Evolutionary conservation across 805 yeast species (phyloP).

Genomic region (Starmerella floris): DNA sequence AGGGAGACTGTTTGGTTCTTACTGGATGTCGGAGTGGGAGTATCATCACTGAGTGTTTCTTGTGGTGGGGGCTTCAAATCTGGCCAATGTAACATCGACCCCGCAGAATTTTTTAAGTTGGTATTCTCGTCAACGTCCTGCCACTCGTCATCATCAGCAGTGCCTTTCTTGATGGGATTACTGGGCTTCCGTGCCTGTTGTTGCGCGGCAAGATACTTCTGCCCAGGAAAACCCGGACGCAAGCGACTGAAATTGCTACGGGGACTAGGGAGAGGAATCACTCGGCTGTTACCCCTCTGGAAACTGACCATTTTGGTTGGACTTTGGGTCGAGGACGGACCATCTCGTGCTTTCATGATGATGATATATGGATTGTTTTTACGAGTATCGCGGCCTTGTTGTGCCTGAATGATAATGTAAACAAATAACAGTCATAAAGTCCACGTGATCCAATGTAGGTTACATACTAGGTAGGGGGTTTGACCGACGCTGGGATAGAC

Average conservation of each 20-base stretch:
- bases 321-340: conserved; percentile 2
- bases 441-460: too few species aligned
- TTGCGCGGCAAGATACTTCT: conserved; percentile 9
- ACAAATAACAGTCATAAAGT: too few species aligned
- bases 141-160: conserved; percentile 17
- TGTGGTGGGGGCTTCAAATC: background rate
- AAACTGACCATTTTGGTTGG: conserved; percentile 10
- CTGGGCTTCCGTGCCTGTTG: conserved; percentile 13
- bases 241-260: conserved; percentile 2
- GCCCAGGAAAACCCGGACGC: conserved; percentile 2
- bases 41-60: too few species aligned
- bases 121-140: conserved; percentile 14
- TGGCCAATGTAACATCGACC: background rate
- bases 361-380: too few species aligned
- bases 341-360: too few species aligned
- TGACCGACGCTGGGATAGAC: too few species aligned
- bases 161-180: conserved; percentile 6
- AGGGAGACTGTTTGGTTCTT: too few species aligned
- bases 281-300: conserved; percentile 13
- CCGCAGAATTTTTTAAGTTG: too few species aligned
- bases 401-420: background rate
- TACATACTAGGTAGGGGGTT: too few species aligned
- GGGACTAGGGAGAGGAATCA: conserved; percentile 4
- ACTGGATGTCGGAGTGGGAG: too few species aligned
- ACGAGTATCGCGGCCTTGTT: too few species aligned